Base-by-base conservation (phyloP, 805 yeast species). In the Debaryomyces maramus region DNA sequence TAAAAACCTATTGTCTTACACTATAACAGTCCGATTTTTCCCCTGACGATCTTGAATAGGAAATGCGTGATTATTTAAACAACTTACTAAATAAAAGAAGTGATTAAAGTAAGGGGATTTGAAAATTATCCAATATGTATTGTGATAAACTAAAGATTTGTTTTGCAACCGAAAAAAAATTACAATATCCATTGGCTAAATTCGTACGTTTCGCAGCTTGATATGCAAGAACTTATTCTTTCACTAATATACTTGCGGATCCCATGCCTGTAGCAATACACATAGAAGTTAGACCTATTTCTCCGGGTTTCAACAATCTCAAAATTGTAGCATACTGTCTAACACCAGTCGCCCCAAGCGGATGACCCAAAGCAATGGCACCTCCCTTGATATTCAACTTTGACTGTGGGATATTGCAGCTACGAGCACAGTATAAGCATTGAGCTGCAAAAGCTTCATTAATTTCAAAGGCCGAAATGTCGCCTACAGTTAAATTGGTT, bases 191-290 rank as follows among this genome's bases (percentile, higher is more conserved):
- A n/a, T n/a, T n/a, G n/a, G n/a, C n/a, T n/a, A n/a, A n/a, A n/a
- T n/a, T n/a, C n/a, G n/a, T n/a, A n/a, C n/a, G n/a, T n/a, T n/a
- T n/a, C n/a, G n/a, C n/a, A n/a, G n/a, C n/a, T n/a, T n/a, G n/a
- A n/a, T n/a, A n/a, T n/a, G n/a, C n/a, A n/a, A n/a, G n/a, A 6
- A 30, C 23, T 60, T 73, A 88, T 71, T 90, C 98, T 55, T 77
- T 84, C 31, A 88, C 75, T 53, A 91, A 76, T 32, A 90, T 72
- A 10, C 91, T 84, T 34, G 97, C 98, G 21, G 97, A 97, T 48
- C 97, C 98, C 95, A 90, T 91, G 53, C 98, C 98, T 26, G 97
- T 88, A 56, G 97, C 98, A 50, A 91, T 83, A 72, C 98, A 90
- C 98, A 90, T 90, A 47, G 95, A 85, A 10, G 93, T 86, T 38